A percentile compares a stretch with the other conserved stretches of the same genome.
Evolutionary conservation across 805 yeast species (phyloP).

Genomic region (Candida wancherniae): DNA sequence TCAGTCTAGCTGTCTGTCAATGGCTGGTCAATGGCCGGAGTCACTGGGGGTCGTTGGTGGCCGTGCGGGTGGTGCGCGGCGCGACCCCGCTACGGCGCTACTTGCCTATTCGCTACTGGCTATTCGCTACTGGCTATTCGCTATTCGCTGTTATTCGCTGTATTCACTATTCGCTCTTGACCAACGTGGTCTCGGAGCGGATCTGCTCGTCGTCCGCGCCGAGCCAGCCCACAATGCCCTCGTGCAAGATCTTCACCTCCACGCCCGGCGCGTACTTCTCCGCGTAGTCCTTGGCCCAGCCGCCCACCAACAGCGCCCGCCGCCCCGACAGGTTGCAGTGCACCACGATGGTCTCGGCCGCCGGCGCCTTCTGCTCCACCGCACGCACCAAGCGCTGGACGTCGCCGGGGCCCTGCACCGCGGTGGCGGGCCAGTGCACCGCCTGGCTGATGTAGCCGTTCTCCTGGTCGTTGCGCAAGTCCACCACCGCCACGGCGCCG

Average conservation of each 20-base stretch:
- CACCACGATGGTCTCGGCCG: slow-evolving; percentile 14
- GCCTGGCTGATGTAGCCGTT: slow-evolving; percentile 15
- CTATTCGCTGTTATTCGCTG: too few relatives aligned
- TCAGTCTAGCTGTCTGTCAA: too few relatives aligned
- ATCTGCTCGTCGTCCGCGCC: slow-evolving; percentile 10
- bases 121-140: too few relatives aligned
- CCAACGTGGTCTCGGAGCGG: slow-evolving; percentile 8
- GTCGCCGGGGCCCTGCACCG: slow-evolving; percentile 14
- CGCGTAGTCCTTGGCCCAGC: slow-evolving; percentile 21
- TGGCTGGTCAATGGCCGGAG: too few relatives aligned
- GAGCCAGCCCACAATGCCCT: slow-evolving; percentile 23
- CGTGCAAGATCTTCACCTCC: slow-evolving; percentile 18
- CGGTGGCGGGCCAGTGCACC: slow-evolving; percentile 19
- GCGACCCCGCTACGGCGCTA: too few relatives aligned
- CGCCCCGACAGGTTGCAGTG: slow-evolving; percentile 21
- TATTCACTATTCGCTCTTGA: background rate
- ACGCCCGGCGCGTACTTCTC: slow-evolving; percentile 12
- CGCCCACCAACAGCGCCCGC: slow-evolving; percentile 19
- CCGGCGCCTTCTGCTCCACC: slow-evolving; percentile 9
- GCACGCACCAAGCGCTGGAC: slow-evolving; percentile 14
- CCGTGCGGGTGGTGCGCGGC: too few relatives aligned
- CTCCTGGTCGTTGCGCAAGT: slow-evolving; percentile 18
- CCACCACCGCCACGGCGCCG: slow-evolving; percentile 15
- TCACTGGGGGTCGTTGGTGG: too few relatives aligned
- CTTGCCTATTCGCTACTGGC: too few relatives aligned